phyloP scores from a whole-genome alignment of 164 flowering plant genomes.

The Santalum album region DNA sequence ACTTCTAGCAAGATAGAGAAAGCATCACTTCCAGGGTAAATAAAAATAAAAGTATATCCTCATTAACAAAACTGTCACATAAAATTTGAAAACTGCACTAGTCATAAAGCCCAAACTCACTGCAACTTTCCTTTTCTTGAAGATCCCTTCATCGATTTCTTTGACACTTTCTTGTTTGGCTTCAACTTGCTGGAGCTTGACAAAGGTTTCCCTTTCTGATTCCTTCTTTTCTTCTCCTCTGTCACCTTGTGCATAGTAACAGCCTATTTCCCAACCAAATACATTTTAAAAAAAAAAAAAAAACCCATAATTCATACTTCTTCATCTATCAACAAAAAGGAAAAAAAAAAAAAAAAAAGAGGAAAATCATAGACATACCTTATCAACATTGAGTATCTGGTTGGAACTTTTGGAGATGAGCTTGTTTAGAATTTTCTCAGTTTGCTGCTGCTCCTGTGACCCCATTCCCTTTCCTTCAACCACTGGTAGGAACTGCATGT shows the following conservation, averaged over 20 bases:
- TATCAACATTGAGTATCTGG: slow-evolving; percentile 65
- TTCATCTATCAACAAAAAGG: too few relatives aligned
- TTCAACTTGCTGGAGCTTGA: slow-evolving; percentile 49
- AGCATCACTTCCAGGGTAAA: too few relatives aligned
- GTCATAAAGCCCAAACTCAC: not conserved
- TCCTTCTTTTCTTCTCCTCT: slow-evolving; percentile 40
- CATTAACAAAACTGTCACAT: too few relatives aligned
- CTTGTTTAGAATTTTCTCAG: slow-evolving; percentile 73
- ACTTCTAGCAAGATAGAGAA: too few relatives aligned
- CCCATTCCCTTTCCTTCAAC: slow-evolving; percentile 74
- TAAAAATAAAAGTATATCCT: too few relatives aligned
- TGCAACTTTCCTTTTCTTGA: slow-evolving; percentile 19
- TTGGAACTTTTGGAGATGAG: slow-evolving; percentile 72
- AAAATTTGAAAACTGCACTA: not conserved
- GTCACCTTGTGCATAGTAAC: slow-evolving; percentile 52
- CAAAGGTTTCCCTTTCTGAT: slow-evolving; percentile 25
- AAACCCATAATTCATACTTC: too few relatives aligned
- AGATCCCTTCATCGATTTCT: slow-evolving; percentile 30
- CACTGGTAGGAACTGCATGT: slow-evolving; percentile 59
- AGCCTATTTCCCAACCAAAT: slow-evolving; percentile 39
- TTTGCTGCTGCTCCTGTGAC: slow-evolving; percentile 60
- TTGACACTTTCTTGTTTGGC: slow-evolving; percentile 34
- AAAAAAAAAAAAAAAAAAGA: not conserved
- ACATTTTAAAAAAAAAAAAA: too few relatives aligned
- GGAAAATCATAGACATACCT: slow-evolving; percentile 31